Percentiles rank a stretch among this genome's conserved stretches.
phyloP scores from a whole-genome alignment of 192 early-diverging fungal species.

The Coemansia aciculifera region DNA sequence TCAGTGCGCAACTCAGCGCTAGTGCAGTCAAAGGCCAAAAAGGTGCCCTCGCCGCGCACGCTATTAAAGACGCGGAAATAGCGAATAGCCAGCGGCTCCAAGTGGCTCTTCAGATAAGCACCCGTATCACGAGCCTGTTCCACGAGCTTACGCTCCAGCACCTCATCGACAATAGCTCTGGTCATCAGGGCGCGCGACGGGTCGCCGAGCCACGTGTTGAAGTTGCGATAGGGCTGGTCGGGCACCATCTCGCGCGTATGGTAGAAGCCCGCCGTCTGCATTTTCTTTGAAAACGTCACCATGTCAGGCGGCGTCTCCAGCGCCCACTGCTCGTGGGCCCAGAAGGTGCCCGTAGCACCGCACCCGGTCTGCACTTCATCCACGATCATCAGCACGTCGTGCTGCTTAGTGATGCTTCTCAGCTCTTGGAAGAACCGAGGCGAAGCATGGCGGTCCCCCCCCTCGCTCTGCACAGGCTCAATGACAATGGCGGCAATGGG shows the following conservation, averaged over 20 bases:
- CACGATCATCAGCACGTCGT: conserved; percentile 70
- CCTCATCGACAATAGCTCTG: conserved; percentile 62
- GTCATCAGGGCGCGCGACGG: conserved; percentile 65
- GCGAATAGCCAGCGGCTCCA: conserved; percentile 54
- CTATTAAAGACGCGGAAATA: conserved; percentile 54
- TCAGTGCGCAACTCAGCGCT: conserved; percentile 52
- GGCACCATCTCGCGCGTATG: conserved; percentile 59
- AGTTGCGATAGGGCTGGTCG: conserved; percentile 65
- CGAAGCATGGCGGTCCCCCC: conserved; percentile 68
- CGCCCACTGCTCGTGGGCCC: conserved; percentile 76
- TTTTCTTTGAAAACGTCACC: conserved; percentile 79
- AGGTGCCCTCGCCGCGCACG: conserved; percentile 66
- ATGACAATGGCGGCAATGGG: conserved; percentile 68
- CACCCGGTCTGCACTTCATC: conserved; percentile 80
- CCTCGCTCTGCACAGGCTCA: conserved; percentile 75
- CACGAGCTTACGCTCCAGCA: conserved; percentile 57
- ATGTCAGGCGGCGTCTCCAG: conserved; percentile 68
- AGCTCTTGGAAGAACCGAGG: conserved; percentile 65
- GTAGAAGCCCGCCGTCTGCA: conserved; percentile 76
- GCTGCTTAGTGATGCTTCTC: conserved; percentile 57
- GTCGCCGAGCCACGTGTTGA: conserved; percentile 80
- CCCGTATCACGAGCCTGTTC: conserved; percentile 58
- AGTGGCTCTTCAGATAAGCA: conserved; percentile 57
- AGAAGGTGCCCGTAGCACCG: conserved; percentile 70
- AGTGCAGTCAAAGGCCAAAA: conserved; percentile 70